These are phyloP conservation scores for Austropuccinia psidii DNA, from an alignment of 1,284 basidiomycete genomes.

Conservation along the genomic window DNA sequence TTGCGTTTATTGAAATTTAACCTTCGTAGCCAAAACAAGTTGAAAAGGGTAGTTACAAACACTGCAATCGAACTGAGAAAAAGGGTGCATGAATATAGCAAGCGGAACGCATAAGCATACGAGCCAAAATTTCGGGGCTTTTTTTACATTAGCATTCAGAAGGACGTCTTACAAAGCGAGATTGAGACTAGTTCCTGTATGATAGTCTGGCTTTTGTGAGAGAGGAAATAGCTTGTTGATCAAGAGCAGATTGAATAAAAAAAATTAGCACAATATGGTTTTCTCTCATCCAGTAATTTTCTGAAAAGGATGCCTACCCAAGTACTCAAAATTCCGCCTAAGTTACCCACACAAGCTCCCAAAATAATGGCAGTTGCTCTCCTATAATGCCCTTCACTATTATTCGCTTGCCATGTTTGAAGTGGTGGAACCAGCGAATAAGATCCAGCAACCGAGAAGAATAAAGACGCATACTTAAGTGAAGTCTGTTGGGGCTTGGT, in stretches of 20 bases:
- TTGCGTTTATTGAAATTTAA: not conserved
- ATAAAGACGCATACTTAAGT: conserved; percentile 25
- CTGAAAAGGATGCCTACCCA: conserved; percentile 5
- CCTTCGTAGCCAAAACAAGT: not conserved
- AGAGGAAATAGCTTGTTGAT: conserved; percentile 9
- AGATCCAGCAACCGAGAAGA: conserved; percentile 13
- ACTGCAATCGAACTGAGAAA: not conserved
- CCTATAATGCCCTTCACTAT: conserved; percentile 8
- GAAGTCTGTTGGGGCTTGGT: not conserved
- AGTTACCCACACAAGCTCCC: not conserved
- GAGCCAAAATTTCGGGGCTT: too few relatives aligned
- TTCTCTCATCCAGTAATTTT: not conserved
- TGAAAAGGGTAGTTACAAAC: not conserved
- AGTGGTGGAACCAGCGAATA: conserved; percentile 15
- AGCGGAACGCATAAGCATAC: too few relatives aligned
- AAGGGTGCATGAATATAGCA: too few relatives aligned
- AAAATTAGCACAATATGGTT: not conserved
- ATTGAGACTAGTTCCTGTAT: conserved; percentile 9
- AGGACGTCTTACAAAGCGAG: not conserved
- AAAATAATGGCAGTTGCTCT: conserved; percentile 23
- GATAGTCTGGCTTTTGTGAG: not conserved
- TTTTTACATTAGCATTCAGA: too few relatives aligned
- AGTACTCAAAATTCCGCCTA: conserved; percentile 24
- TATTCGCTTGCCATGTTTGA: conserved; percentile 16
- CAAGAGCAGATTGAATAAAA: not conserved